Evolutionary conservation across 176 grass and related monocot genomes (phyloP), one percentile per base, ranked within the genome.

Genomic region (Stipa capillata): DNA sequence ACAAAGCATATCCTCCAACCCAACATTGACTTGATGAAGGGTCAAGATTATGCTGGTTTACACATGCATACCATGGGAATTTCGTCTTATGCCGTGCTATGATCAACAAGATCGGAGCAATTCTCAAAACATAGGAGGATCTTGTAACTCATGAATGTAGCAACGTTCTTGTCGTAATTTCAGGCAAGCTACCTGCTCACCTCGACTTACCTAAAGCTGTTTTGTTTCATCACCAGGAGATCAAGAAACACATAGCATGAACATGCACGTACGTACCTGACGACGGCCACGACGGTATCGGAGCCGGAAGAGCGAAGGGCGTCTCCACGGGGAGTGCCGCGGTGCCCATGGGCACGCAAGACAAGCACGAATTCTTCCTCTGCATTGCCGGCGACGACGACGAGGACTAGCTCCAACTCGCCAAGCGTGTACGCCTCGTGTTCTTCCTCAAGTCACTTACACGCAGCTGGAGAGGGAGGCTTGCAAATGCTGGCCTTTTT

Each of bases 321-420:
- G 69, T 66, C 78, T 91, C 84, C n/a, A 89, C 62, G 54, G 86
- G 94, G 20, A 93, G 72, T 54, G 80, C 40, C 70, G 48, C 63
- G 17, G 71, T 83, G 17, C 73, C 60, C 82, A 55, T 83, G 42
- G 69, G 78, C 35, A 54, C 8, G 4, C 87, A 89, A 2, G 44
- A 39, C 24, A 81, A 76, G 10, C 70, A 85, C 33, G 67, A 73
- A 17, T 1, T 34, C 58, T 67, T 84, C 48, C 51, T 87, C 16
- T 39, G 31, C 86, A 94, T 91, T 40, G 44, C 36, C 41, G 40
- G 32, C 0, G 2, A 12, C 18, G 23, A 43, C 8, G 13, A 4
- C 15, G 45, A 72, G 2, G 7, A 2, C n/a, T n/a, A n/a, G n/a
- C n/a, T n/a, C n/a, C n/a, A n/a, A n/a, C n/a, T n/a, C n/a, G n/a